phyloP scores from a whole-genome alignment of 768 basidiomycete species.

The Lentinula detonsa region DNA sequence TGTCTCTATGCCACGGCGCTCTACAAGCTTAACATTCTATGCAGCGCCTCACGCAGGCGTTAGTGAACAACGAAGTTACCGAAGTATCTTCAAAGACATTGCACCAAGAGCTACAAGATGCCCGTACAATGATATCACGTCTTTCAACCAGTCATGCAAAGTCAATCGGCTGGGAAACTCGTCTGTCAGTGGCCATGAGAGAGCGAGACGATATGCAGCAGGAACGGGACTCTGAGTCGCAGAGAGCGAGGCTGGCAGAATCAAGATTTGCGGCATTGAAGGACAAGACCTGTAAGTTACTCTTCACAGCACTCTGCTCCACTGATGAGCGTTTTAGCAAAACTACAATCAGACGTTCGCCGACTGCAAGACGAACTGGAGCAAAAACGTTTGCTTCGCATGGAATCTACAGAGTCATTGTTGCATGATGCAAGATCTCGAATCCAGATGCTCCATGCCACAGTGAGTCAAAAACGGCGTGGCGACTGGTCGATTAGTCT shows the following conservation, averaged over 20 bases:
- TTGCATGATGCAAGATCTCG: slow-evolving; percentile 59
- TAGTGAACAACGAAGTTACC: slow-evolving; percentile 75
- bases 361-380: slow-evolving; percentile 61
- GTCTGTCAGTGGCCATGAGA: slow-evolving; percentile 56
- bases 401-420: slow-evolving; percentile 63
- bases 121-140: slow-evolving; percentile 58
- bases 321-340: slow-evolving; percentile 35
- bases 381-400: slow-evolving; percentile 48
- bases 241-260: slow-evolving; percentile 65
- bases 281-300: slow-evolving; percentile 55
- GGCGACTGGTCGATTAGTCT: neutral
- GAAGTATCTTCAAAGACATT: slow-evolving; percentile 75
- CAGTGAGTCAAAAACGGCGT: slow-evolving; percentile 32
- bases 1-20: neutral
- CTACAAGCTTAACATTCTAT: slow-evolving; percentile 3
- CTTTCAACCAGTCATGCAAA: slow-evolving; percentile 66
- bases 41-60: slow-evolving; percentile 72
- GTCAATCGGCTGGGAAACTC: slow-evolving; percentile 64
- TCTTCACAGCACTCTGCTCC: neutral
- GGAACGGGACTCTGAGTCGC: slow-evolving; percentile 67
- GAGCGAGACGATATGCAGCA: slow-evolving; percentile 83
- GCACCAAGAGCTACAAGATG: slow-evolving; percentile 69
- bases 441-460: slow-evolving; percentile 53
- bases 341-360: slow-evolving; percentile 62
- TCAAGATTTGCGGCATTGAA: slow-evolving; percentile 55